A percentile compares a stretch with the other conserved stretches of the same genome.
phyloP scores from a whole-genome alignment of 148 eudicot genomes.

The Selenicereus undatus region DNA sequence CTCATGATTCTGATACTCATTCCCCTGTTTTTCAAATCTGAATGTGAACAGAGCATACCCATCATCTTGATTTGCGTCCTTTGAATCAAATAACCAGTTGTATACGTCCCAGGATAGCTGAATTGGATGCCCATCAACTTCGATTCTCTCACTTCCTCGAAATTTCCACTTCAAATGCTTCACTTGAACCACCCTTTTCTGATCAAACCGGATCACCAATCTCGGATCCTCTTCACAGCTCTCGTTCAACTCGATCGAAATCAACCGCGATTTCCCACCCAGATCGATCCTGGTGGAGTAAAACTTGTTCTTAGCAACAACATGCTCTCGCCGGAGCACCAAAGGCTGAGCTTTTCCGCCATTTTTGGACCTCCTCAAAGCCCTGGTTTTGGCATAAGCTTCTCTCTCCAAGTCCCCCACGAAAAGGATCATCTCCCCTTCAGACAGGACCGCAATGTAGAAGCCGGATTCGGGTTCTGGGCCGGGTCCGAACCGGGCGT shows the following conservation, averaged over 20 bases:
- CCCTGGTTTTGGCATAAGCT: slow-evolving; percentile 29
- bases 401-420: slow-evolving; percentile 42
- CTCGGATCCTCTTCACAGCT: slow-evolving; percentile 43
- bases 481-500: slow-evolving; percentile 53
- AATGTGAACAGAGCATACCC: slow-evolving; percentile 72
- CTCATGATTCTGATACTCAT: neutral
- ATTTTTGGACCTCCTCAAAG: neutral
- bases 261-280: slow-evolving; percentile 36
- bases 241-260: slow-evolving; percentile 50
- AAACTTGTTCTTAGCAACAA: slow-evolving; percentile 37
- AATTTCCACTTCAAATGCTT: slow-evolving; percentile 82
- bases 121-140: slow-evolving; percentile 54
- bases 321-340: slow-evolving; percentile 67
- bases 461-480: slow-evolving; percentile 63
- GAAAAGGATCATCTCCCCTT: slow-evolving; percentile 37
- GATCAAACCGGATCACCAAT: slow-evolving; percentile 45
- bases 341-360: slow-evolving; percentile 21
- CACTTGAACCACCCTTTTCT: slow-evolving; percentile 42
- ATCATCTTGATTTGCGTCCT: slow-evolving; percentile 24
- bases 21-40: slow-evolving; percentile 40
- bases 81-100: slow-evolving; percentile 60
- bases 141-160: slow-evolving; percentile 67
- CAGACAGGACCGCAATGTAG: slow-evolving; percentile 49
- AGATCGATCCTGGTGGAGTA: slow-evolving; percentile 42
- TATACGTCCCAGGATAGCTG: slow-evolving; percentile 77